phyloP scores from a whole-genome alignment of 441 rosid species.

The Theobroma grandiflorum region DNA sequence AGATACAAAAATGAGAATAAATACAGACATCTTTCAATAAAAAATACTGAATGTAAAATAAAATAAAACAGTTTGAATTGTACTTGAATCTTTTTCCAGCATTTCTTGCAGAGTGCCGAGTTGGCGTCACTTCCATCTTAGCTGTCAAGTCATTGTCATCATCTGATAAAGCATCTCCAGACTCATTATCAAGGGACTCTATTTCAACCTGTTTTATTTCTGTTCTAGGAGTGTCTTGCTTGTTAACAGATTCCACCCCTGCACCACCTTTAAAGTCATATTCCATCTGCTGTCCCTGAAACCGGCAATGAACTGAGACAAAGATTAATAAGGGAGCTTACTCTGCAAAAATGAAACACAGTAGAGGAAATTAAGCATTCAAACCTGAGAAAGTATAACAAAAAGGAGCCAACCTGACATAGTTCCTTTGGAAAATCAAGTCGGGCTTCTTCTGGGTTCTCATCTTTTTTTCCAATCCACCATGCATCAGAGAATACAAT shows the following conservation, averaged over 20 bases:
- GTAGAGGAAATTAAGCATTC: constrained; percentile 13
- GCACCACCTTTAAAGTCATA: constrained; percentile 84
- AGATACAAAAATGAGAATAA: not conserved
- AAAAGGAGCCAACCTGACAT: constrained; percentile 58
- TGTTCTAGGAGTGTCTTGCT: constrained; percentile 38
- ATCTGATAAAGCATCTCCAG: constrained; percentile 59
- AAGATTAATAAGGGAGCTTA: constrained; percentile 1
- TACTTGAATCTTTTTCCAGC: constrained; percentile 84
- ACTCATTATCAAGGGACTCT: constrained; percentile 56
- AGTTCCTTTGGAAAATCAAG: constrained; percentile 85
- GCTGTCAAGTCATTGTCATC: constrained; percentile 43
- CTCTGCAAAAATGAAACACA: constrained; percentile 4
- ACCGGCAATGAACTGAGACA: constrained; percentile 25
- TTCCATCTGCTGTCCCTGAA: constrained; percentile 62
- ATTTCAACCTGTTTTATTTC: constrained; percentile 50
- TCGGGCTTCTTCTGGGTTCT: constrained; percentile 82
- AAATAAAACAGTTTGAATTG: constrained; percentile 24
- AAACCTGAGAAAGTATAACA: constrained; percentile 1
- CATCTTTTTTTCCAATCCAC: constrained; percentile 95
- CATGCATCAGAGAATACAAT: constrained; percentile 93
- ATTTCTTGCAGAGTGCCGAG: constrained; percentile 73
- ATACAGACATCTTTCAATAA: constrained; percentile 17
- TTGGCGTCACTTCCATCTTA: constrained; percentile 65
- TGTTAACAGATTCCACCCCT: constrained; percentile 57
- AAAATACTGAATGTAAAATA: constrained; percentile 14